Evolutionary conservation across 148 eudicot species (phyloP).

Genomic region (Dianthus caryophyllus): DNA sequence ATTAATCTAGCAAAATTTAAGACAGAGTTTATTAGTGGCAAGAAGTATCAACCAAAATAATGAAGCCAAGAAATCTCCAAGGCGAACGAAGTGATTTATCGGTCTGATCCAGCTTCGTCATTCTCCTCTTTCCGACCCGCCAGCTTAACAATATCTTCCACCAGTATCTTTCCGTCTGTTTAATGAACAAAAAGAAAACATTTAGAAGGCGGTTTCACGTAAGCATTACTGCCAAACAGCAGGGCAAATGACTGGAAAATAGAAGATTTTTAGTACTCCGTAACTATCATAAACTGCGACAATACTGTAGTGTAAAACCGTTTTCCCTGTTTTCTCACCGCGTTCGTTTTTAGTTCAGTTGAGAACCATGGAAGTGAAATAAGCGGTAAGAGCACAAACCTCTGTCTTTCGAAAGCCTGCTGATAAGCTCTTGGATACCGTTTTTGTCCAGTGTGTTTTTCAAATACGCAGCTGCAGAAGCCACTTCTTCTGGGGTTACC

Average conservation of each 20-base stretch:
- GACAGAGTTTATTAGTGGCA: neutral
- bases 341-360: no score
- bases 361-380: neutral
- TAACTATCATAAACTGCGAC: no score
- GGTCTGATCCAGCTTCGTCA: conserved; percentile 41
- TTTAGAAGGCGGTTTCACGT: neutral
- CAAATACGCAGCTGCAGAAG: conserved; percentile 68
- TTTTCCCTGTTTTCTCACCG: no score
- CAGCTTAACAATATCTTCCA: conserved; percentile 64
- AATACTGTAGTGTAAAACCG: no score
- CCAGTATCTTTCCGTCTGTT: conserved; percentile 58
- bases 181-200: neutral
- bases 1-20: conserved; percentile 3
- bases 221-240: neutral
- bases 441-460: conserved; percentile 66
- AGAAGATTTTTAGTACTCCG: no score
- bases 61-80: neutral
- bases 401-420: conserved; percentile 71
- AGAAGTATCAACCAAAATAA: neutral
- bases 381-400: conserved; percentile 33
- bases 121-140: conserved; percentile 41
- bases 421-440: conserved; percentile 64
- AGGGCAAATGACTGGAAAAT: no score
- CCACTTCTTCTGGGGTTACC: conserved; percentile 77
- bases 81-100: conserved; percentile 19